Evolutionary conservation across 2,329 filamentous ascomycete species (phyloP), one percentile per base, ranked within the genome.

Genomic region (Cladophialophora exuberans): DNA sequence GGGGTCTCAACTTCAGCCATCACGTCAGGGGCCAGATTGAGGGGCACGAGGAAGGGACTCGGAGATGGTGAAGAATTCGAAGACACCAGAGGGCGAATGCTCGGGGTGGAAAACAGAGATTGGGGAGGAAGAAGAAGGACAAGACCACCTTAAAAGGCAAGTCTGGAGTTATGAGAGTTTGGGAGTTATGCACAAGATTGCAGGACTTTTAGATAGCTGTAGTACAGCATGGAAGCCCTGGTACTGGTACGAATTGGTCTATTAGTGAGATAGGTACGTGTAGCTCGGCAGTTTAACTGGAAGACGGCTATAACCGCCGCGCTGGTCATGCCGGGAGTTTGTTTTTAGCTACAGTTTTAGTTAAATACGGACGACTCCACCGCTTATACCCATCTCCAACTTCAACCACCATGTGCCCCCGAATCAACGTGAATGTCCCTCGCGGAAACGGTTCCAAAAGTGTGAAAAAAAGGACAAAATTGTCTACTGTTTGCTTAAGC

Each of bases 1-100:
- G 56, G 58, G 42, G 52, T 50, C 35, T 57, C 56, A 38, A 53
- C 33, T 41, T 59, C 52, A 20, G 42, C 44, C 54, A 56, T 59
- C 42, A 13, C 15, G 28, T n/a, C 13, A n/a, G 36, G 42, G 42
- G 25, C 17, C 36, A 13, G 36, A 20, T 18, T 22, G 38, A 31
- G 7, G 18, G 20, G 33, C n/a, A n/a, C n/a, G n/a, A n/a, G n/a
- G n/a, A n/a, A n/a, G n/a, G n/a, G 28, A 25, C 22, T 42, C 26
- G 28, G 26, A 36, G 5, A 50, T 31, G 26, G 30, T 15, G 35
- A 45, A n/a, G 26, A 25, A 23, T n/a, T n/a, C n/a, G n/a, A n/a
- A n/a, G n/a, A n/a, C n/a, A n/a, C n/a, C n/a, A n/a, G n/a, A n/a
- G n/a, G n/a, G n/a, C n/a, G n/a, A n/a, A n/a, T n/a, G n/a, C n/a